These are phyloP conservation scores for Atkinsonella texensis DNA, from an alignment of 2,329 filamentous ascomycete species.

Conservation along the genomic window DNA sequence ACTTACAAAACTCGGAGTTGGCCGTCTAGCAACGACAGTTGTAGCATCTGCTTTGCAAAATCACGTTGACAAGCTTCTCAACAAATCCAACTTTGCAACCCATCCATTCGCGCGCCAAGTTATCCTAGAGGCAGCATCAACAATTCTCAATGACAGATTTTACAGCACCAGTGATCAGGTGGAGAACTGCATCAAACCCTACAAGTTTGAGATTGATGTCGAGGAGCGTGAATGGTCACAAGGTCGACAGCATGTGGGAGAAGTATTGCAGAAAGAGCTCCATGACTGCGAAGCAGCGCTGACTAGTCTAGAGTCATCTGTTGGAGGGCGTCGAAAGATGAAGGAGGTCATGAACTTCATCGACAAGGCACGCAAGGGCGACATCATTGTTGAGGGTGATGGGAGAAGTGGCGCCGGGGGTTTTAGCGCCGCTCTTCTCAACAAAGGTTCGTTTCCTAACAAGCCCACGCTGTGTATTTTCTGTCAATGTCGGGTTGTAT, in stretches of 20 bases:
- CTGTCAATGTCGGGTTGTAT: background rate
- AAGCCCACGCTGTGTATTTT: background rate
- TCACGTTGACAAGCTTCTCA: conserved; percentile 68
- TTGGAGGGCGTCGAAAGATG: conserved; percentile 75
- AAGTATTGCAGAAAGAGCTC: conserved; percentile 77
- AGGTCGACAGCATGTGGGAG: conserved; percentile 70
- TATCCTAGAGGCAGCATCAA: conserved; percentile 83
- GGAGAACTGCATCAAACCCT: conserved; percentile 98
- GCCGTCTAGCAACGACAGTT: conserved; percentile 81
- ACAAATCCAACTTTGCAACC: conserved; percentile 70
- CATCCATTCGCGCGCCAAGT: conserved; percentile 88
- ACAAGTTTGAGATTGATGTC: conserved; percentile 95
- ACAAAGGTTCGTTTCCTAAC: conserved; percentile 49
- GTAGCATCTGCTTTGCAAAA: conserved; percentile 79
- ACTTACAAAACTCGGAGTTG: conserved; percentile 88
- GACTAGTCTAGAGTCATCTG: conserved; percentile 59
- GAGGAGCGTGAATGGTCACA: conserved; percentile 81
- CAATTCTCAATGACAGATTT: conserved; percentile 84
- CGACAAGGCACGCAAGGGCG: conserved; percentile 77
- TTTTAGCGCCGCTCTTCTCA: conserved; percentile 78
- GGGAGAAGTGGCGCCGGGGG: conserved; percentile 78
- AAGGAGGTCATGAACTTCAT: conserved; percentile 85
- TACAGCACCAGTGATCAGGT: conserved; percentile 97
- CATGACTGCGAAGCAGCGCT: conserved; percentile 70
- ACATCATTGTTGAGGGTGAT: conserved; percentile 74